Base-by-base conservation (phyloP, 768 basidiomycete genomes). In the Phlegmacium glaucopus region DNA sequence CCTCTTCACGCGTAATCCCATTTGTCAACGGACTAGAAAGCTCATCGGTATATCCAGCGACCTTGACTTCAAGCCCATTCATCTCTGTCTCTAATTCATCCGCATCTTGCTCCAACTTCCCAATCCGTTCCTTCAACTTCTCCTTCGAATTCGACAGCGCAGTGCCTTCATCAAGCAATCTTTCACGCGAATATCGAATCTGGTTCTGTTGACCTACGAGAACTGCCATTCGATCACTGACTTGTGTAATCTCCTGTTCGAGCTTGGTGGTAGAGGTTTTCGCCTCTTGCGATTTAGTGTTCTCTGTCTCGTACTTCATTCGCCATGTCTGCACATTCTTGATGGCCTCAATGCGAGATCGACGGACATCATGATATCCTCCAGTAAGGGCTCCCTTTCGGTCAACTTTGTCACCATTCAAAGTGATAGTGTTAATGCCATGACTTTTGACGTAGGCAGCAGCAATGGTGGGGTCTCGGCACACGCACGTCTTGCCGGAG, bases 381-480 rank as follows among this genome's bases (percentile, higher is more conserved):
- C 96, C 96, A 0, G 94, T 98, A 40, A 99, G 69, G 94, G n/a
- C 85, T 52, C 96, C 96, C 63, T 95, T 97, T 43, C 94, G 80
- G 63, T 99, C 96, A 44, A 95, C 94, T 61, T 92, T 93, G 74
- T 99, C 96, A 41, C 96, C 96, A 55, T 95, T 94, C 32, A 96
- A 79, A 1, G 96, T 99, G 66, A 98, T 98, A 16, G 93, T 94
- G 68, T 95, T 97, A 62, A 98, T 87, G 1, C 85, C 85, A 61
- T 98, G 94, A 57, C 85, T 89, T 65, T 95, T 88, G 42, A 94
- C 92, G 64, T 96, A 98, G 8, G 90, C 89, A 6, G 93, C 90
- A 17, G 94, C 94, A 53, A 93, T 86, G 8, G 86, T 85, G 47
- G 98, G 78, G 63, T 96, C 92, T 38, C 87, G 81, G 63, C 95